Conservation (phyloP, 116 monocot genomes). For the Papilionanthe hybrid region DNA sequence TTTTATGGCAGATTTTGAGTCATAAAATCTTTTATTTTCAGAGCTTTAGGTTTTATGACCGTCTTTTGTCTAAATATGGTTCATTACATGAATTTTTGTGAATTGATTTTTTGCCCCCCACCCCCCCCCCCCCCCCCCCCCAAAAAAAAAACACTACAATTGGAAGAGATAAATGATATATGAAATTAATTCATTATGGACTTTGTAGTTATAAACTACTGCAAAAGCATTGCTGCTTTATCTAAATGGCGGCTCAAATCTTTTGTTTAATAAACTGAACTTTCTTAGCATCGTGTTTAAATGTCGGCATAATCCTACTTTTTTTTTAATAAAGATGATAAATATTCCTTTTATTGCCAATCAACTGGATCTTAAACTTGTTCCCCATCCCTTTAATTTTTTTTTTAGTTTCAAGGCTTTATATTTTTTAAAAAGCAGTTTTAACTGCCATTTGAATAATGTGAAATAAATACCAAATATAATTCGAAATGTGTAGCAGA, state of each 20-base stretch:
- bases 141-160: too few relatives aligned
- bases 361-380: neutral
- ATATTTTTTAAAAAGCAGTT: neutral
- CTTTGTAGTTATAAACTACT: neutral
- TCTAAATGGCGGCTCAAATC: neutral
- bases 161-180: too few relatives aligned
- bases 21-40: neutral
- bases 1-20: neutral
- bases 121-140: too few relatives aligned
- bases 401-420: neutral
- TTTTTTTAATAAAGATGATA: too few relatives aligned
- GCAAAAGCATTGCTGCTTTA: neutral
- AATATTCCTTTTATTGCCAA: neutral
- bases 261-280: neutral
- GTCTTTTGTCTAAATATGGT: neutral
- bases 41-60: neutral
- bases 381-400: neutral
- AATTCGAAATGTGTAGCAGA: neutral
- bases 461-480: slow-evolving; percentile 2
- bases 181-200: too few relatives aligned
- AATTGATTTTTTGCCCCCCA: neutral
- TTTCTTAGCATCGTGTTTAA: neutral
- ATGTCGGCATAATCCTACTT: neutral
- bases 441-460: neutral
- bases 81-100: neutral